Evolutionary conservation across 2,329 filamentous ascomycete genomes (phyloP), one percentile per base, ranked within the genome.

Genomic region (Aureobasidium namibiae): DNA sequence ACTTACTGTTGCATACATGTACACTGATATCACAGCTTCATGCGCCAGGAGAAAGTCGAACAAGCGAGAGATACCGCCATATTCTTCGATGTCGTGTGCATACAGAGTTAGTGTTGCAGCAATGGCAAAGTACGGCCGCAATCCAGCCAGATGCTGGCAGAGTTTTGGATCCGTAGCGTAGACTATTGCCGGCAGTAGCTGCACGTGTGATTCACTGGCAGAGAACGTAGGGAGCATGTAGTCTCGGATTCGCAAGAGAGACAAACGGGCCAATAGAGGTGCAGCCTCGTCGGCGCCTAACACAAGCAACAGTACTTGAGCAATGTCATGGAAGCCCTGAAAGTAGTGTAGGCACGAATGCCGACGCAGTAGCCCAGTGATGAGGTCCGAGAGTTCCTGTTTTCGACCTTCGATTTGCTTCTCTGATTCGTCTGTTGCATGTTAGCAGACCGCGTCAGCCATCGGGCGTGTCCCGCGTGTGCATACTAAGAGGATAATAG

Each of bases 291-390:
- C 68, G 10, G 83, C 75, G 0, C 87, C 86, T 4, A 99, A 80
- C 11, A 96, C 92, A 14, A 99, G 82, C 41, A 97, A 82, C 61
- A 99, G 81, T 24, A 99, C 94, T 75, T 99, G 95, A 66, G 90
- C 94, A 68, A 99, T 97, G 75, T 99, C 94, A 74, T 99, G 94
- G 72, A 95, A 99, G 70, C 94, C 94, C 76, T 99, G 94, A 73
- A 99, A 99, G 75, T 99, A 99, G 77, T 86, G 90, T 36, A 99
- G 83, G 70, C 87, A 86, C 16, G 92, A 90, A 67, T 95, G 82
- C 34, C 82, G 82, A 56, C 95, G 87, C 46, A 99, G 82, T 14
- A 95, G 84, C 64, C 88, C 82, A 54, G 83, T 83, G 67, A 99
- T 97, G 53, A 99, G 80, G 63, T 84, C 76, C 8, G 86, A 92